phyloP scores from a whole-genome alignment of 129 eudicot genomes.

The Kitagawia praeruptora region DNA sequence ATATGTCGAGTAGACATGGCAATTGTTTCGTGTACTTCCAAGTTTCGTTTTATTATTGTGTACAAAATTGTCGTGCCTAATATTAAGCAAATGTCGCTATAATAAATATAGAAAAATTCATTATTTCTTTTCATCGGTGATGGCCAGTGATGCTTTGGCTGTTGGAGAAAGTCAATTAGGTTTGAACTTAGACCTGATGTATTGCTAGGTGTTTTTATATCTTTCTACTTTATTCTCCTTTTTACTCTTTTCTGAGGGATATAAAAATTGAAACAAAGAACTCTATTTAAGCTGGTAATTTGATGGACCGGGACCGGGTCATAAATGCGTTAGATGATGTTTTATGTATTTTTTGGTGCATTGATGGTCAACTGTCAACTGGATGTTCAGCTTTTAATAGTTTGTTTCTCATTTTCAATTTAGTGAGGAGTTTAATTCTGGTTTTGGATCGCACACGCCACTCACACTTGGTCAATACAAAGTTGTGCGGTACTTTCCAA shows the following conservation, averaged over 20 bases:
- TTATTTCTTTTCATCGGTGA: neutral
- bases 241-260: neutral
- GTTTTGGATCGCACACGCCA: constrained; percentile 95
- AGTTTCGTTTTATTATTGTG: neutral
- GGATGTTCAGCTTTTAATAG: neutral
- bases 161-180: neutral
- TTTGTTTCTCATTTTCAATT: constrained; percentile 2
- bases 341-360: neutral
- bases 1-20: neutral
- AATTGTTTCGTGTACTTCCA: neutral
- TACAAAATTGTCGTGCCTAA: neutral
- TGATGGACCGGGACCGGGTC: neutral
- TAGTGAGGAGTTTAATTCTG: constrained; percentile 93
- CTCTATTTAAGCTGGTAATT: neutral
- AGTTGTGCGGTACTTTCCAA: constrained; percentile 75
- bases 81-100: too few relatives aligned
- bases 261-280: neutral
- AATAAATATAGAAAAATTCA: neutral
- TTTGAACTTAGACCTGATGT: neutral
- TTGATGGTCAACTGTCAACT: constrained; percentile 1
- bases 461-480: constrained; percentile 85
- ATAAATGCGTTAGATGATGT: neutral
- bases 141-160: neutral
- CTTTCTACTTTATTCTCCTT: neutral
- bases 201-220: neutral